Conservation (phyloP, 176 grass and related monocot genomes). For the Sorghum bicolor region Sorghum_bicolor_NCBIv3 NC_012871.2:6744001-6744500, state of each 20-base stretch:
- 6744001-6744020: slow-evolving; percentile 65
- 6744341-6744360: background rate
- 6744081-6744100: slow-evolving; percentile 67
- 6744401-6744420: background rate
- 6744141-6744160: slow-evolving; percentile 80
- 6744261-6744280: background rate
- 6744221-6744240: slow-evolving; percentile 52
- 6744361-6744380: slow-evolving; percentile 1
- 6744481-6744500: background rate
- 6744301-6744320: background rate
- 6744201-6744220: slow-evolving; percentile 90
- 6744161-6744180: slow-evolving; percentile 71
- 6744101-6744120: slow-evolving; percentile 61
- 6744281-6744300: background rate
- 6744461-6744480: background rate
- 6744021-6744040: slow-evolving; percentile 57
- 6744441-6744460: background rate
- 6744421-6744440: background rate
- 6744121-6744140: slow-evolving; percentile 64
- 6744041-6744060: slow-evolving; percentile 58
- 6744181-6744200: slow-evolving; percentile 66
- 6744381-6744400: slow-evolving; percentile 7
- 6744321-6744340: background rate
- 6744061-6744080: slow-evolving; percentile 33
- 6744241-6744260: slow-evolving; percentile 74